A percentile compares a stretch with the other conserved stretches of the same genome.
Evolutionary conservation across 768 basidiomycete genomes (phyloP).

Genomic region (Candolleomyces eurysporus): DNA sequence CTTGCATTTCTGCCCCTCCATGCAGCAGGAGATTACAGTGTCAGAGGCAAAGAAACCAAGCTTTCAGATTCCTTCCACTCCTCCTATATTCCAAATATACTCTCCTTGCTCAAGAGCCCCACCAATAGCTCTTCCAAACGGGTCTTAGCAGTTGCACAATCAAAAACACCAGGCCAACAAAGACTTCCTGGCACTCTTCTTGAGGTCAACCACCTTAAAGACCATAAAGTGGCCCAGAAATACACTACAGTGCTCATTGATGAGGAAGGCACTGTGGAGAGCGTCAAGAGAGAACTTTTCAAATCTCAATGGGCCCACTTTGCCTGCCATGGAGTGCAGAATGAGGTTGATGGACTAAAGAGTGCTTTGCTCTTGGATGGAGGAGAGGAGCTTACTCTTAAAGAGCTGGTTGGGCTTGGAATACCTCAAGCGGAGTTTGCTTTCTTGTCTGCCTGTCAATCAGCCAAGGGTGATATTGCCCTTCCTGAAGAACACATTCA

Average conservation of each 20-base stretch:
- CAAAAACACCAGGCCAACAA: background rate
- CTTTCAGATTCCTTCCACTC: slow-evolving; percentile 3
- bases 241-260: background rate
- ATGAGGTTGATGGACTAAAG: slow-evolving; percentile 2
- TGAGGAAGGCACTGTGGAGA: slow-evolving; percentile 3
- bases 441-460: slow-evolving; percentile 12
- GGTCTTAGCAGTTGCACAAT: background rate
- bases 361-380: slow-evolving; percentile 7
- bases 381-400: slow-evolving; percentile 6
- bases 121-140: background rate
- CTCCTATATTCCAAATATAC: slow-evolving; percentile 5
- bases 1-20: slow-evolving; percentile 8
- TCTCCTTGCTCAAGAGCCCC: background rate
- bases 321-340: slow-evolving; percentile 11
- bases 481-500: slow-evolving; percentile 12
- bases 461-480: slow-evolving; percentile 4
- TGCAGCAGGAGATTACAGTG: slow-evolving; percentile 6
- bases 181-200: slow-evolving; percentile 7
- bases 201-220: slow-evolving; percentile 2
- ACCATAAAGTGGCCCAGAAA: background rate
- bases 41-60: background rate
- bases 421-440: slow-evolving; percentile 8
- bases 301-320: slow-evolving; percentile 8
- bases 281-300: slow-evolving; percentile 13
- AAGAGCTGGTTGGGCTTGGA: slow-evolving; percentile 1